Conservation (phyloP, 2,329 filamentous ascomycete genomes). For the Fusarium subtropicale region DNA sequence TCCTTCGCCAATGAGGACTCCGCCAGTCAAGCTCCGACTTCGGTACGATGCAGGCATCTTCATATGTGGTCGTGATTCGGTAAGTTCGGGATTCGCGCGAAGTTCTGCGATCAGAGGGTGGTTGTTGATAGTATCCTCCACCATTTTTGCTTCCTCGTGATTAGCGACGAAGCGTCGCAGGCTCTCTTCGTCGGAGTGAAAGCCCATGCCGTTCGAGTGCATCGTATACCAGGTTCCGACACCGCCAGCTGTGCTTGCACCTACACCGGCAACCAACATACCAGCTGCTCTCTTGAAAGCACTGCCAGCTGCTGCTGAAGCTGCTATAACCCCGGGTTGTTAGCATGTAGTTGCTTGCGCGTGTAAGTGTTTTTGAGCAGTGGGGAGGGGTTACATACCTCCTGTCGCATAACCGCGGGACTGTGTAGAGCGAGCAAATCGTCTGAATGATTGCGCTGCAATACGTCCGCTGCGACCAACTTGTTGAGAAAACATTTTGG, state of each 20-base stretch:
- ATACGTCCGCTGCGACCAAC: slow-evolving; percentile 44
- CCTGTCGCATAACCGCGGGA: slow-evolving; percentile 46
- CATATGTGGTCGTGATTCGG: slow-evolving; percentile 85
- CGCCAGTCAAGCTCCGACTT: slow-evolving; percentile 82
- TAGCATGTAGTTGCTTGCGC: slow-evolving; percentile 24
- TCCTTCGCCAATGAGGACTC: slow-evolving; percentile 78
- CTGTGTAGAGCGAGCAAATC: slow-evolving; percentile 32
- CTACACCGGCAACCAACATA: slow-evolving; percentile 48
- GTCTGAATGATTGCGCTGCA: slow-evolving; percentile 41
- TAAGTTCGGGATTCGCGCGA: slow-evolving; percentile 73
- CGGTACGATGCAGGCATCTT: slow-evolving; percentile 81
- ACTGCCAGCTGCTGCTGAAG: slow-evolving; percentile 31
- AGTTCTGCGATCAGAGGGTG: slow-evolving; percentile 80
- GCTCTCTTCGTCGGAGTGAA: slow-evolving; percentile 75
- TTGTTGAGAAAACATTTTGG: slow-evolving; percentile 42
- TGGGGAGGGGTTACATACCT: slow-evolving; percentile 38
- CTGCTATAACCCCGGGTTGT: slow-evolving; percentile 21
- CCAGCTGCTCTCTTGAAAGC: slow-evolving; percentile 43
- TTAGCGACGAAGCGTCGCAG: slow-evolving; percentile 71
- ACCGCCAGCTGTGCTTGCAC: slow-evolving; percentile 50
- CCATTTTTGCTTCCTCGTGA: slow-evolving; percentile 65
- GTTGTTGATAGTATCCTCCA: slow-evolving; percentile 79
- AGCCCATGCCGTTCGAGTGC: slow-evolving; percentile 52
- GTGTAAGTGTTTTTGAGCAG: slow-evolving; percentile 5
- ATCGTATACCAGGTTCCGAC: slow-evolving; percentile 53